Evolutionary conservation across 768 basidiomycete genomes (phyloP), one percentile per base, ranked within the genome.

Genomic region (Tulasnella calospora): DNA sequence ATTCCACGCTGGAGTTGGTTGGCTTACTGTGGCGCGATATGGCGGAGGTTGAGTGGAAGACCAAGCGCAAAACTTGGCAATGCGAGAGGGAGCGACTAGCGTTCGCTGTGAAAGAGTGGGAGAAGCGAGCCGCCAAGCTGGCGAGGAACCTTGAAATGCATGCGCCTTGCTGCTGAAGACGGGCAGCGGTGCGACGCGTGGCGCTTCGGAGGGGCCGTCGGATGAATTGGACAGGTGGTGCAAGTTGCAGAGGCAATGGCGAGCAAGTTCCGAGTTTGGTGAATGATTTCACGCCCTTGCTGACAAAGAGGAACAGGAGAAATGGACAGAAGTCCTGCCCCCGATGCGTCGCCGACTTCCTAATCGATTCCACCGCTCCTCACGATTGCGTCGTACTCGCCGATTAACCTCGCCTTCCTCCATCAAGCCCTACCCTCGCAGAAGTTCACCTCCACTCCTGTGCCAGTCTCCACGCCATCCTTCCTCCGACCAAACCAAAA

Each of bases 71-170:
- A 80, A 92, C 93, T 77, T 98, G 95, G 95, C 88, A 87, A 1
- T 86, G 89, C 47, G 96, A 98, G 84, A 87, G 95, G 4, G 92
- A 92, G 79, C 87, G 94, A 27, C 86, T 98, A 13, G 86, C 87
- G 57, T 86, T 87, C 30, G 94, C 94, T 17, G 87, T 91, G 73
- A 90, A 93, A 55, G 94, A 96, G 81, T 96, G 93, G 92, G 96
- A 96, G 84, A 84, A 79, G 8, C 87, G 89, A 75, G 85, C 88
- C 73, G 72, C 74, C 61, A 84, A 85, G 77, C 82, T 83, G 12
- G 84, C 83, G 79, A 46, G 81, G 36, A 74, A 84, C 83, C 40
- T 84, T 83, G 75, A 71, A 35, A 44, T 70, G 38, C 35, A 71
- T 36, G 71, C 44, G 38, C 55, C 44, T 30, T 3, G 78, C 23